Base-by-base conservation (phyloP, 495 filamentous ascomycete genomes). In the Xylaria sp. region DNA sequence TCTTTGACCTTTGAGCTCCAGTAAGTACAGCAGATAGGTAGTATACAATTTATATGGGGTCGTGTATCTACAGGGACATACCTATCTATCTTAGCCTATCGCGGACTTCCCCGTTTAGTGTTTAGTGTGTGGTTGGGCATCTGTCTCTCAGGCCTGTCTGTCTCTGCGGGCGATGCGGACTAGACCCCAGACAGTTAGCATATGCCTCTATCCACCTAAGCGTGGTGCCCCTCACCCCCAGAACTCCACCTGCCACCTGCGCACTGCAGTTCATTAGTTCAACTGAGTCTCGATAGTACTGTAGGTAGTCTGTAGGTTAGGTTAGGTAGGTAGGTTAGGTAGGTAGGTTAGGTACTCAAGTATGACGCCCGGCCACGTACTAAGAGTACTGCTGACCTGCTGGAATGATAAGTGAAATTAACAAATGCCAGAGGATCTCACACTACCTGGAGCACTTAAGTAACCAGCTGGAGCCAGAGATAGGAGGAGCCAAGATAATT, bases 381-480 rank as follows among this genome's bases (percentile, higher is more conserved):
- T 67, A 40, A 40, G 33, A 55, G 5, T n/a, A 43, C 35, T 62
- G 35, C 48, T 41, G 35, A 41, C 48, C 50, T 43, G 48, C 64
- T 55, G 48, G 64, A 66, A 67, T 55, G 64, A 67, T 67, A 67
- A 67, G 46, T 55, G 15, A 67, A n/a, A 67, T 55, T 55, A 41
- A 35, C 33, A 55, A 31, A 53, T 67, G 48, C 48, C 64, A 53
- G 43, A 33, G 48, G 33, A 55, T 21, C 64, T 35, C 33, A 29
- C 59, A 43, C 59, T 62, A 17, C 37, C 35, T 19, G 4, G 2
- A 12, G 33, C 44, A 48, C 64, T 41, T 50, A 26, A 40, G 50
- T 66, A 53, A 67, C 15, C 64, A 43, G 31, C 35, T 67, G 35
- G 64, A 26, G 11, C 64, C 48, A 55, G 15, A 67, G 64, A 67